Conservation (phyloP, 1,284 basidiomycete genomes). For the Athelia sp. region DNA sequence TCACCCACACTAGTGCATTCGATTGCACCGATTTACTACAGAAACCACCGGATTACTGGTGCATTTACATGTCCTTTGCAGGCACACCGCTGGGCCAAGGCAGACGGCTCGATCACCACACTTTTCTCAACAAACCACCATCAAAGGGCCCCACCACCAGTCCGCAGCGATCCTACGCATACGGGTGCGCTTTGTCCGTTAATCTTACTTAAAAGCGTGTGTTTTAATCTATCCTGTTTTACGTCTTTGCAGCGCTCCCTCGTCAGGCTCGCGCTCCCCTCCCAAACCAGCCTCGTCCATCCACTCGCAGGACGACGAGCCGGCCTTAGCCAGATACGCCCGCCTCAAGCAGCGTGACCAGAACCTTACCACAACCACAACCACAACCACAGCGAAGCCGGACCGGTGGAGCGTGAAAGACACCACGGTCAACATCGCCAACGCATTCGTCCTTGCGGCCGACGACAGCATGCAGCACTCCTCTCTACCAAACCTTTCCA, state of each 20-base stretch:
- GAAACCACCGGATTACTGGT: no score
- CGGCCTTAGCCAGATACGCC: constrained; percentile 44
- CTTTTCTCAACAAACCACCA: constrained; percentile 64
- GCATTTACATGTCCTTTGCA: constrained; percentile 84
- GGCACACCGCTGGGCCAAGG: constrained; percentile 77
- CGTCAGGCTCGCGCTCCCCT: constrained; percentile 52
- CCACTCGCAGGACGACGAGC: constrained; percentile 27
- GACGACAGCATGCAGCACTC: constrained; percentile 1
- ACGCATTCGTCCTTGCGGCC: constrained; percentile 71
- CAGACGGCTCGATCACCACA: constrained; percentile 74
- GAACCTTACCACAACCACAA: constrained; percentile 38
- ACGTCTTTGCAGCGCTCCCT: constrained; percentile 44
- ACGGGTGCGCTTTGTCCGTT: constrained; percentile 45
- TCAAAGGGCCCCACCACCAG: constrained; percentile 33
- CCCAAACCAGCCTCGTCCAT: constrained; percentile 37
- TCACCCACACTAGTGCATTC: no score
- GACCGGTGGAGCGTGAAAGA: constrained; percentile 69
- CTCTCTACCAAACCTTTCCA: no score
- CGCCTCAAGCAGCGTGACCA: constrained; percentile 48
- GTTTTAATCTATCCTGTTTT: no score
- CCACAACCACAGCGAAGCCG: no score
- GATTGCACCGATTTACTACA: no score
- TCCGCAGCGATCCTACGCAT: constrained; percentile 53
- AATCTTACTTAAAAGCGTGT: constrained; percentile 14
- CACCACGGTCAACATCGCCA: constrained; percentile 81